These are phyloP conservation scores for Nemania abortiva DNA, from an alignment of 2,329 filamentous ascomycete genomes.

Conservation along the genomic window DNA sequence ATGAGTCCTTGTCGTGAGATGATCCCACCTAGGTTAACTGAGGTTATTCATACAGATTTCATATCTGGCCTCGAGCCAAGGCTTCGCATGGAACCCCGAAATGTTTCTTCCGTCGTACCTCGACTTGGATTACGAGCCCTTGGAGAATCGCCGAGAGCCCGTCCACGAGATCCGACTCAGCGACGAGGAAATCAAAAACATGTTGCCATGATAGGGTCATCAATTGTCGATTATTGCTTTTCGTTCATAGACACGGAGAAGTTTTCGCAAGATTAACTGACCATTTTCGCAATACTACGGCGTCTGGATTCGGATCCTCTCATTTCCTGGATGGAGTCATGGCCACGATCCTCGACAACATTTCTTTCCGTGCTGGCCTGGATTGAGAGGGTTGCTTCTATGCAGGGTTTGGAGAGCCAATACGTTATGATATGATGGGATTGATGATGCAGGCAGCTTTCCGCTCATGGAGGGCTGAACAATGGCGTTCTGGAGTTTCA, in stretches of 20 bases:
- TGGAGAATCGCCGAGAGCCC: conserved; percentile 81
- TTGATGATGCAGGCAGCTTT: conserved; percentile 35
- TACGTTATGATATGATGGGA: conserved; percentile 43
- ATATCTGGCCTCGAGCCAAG: conserved; percentile 82
- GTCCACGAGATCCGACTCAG: conserved; percentile 82
- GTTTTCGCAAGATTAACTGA: conserved; percentile 50
- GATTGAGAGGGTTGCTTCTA: conserved; percentile 31
- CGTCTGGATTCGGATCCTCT: conserved; percentile 50
- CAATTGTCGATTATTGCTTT: conserved; percentile 31
- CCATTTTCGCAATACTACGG: conserved; percentile 51
- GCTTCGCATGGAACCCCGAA: conserved; percentile 87
- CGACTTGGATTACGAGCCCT: conserved; percentile 78
- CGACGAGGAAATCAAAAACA: conserved; percentile 78
- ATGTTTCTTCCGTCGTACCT: conserved; percentile 85
- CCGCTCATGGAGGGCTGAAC: conserved; percentile 5
- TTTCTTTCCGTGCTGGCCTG: conserved; percentile 42
- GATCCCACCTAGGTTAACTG: conserved; percentile 38
- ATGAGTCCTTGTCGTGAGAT: neutral
- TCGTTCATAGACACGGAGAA: conserved; percentile 48
- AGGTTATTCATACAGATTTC: conserved; percentile 70
- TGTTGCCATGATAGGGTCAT: conserved; percentile 68
- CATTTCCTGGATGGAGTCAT: conserved; percentile 49
- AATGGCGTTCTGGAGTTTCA: conserved; percentile 34
- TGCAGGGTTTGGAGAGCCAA: conserved; percentile 40
- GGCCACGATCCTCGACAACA: conserved; percentile 41